phyloP scores from a whole-genome alignment of 2,329 filamentous ascomycete genomes.

The Cladophialophora exuberans region DNA sequence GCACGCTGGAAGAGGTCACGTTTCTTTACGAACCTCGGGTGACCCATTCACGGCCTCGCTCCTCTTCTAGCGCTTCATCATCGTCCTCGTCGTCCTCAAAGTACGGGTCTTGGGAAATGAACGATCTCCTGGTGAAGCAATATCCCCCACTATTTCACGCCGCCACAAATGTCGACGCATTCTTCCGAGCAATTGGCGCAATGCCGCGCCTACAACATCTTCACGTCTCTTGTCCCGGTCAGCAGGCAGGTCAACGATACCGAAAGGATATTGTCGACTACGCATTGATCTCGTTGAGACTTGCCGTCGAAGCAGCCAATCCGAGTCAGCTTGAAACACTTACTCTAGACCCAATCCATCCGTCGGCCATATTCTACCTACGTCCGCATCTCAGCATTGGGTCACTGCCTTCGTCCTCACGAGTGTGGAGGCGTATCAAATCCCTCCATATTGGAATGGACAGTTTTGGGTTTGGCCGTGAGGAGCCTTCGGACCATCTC shows the following conservation, averaged over 20 bases:
- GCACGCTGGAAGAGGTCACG: constrained; percentile 74
- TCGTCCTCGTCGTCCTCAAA: constrained; percentile 62
- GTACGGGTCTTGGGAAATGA: constrained; percentile 78
- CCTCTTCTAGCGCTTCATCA: constrained; percentile 41
- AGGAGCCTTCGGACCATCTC: constrained; percentile 68
- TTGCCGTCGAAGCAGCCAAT: constrained; percentile 75
- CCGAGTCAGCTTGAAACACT: constrained; percentile 69
- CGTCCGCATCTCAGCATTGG: constrained; percentile 76
- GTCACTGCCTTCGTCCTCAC: constrained; percentile 69
- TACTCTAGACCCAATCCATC: constrained; percentile 73
- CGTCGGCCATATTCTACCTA: constrained; percentile 75
- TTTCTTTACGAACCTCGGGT: constrained; percentile 82
- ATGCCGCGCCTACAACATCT: constrained; percentile 74
- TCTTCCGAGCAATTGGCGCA: constrained; percentile 72
- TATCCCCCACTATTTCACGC: constrained; percentile 89
- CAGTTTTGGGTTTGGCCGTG: constrained; percentile 65
- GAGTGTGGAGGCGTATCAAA: constrained; percentile 76
- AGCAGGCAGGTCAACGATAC: constrained; percentile 70
- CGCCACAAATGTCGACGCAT: constrained; percentile 82
- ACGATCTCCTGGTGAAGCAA: constrained; percentile 79
- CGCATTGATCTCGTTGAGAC: constrained; percentile 81
- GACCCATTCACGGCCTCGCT: constrained; percentile 61
- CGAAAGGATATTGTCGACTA: constrained; percentile 82
- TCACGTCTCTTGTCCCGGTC: constrained; percentile 74
- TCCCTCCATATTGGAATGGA: constrained; percentile 75